These are phyloP conservation scores for Hericium coralloides DNA, from an alignment of 768 basidiomycete genomes.

Conservation along the genomic window DNA sequence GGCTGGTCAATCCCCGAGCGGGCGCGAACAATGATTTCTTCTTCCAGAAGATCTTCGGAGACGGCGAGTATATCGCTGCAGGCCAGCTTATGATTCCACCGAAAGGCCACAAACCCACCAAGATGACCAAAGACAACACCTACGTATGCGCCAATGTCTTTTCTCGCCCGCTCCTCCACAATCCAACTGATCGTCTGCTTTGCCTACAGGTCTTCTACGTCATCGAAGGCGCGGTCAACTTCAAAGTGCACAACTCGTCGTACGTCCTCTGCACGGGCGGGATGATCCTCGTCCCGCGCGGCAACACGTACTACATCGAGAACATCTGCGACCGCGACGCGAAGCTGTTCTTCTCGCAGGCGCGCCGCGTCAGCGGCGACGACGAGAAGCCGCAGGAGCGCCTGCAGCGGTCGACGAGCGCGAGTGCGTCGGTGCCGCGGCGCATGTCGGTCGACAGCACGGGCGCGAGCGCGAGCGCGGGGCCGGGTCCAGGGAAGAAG, in stretches of 20 bases:
- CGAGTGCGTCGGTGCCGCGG: constrained; percentile 5
- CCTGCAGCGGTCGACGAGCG: constrained; percentile 7
- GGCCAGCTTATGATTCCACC: constrained; percentile 82
- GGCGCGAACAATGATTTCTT: constrained; percentile 63
- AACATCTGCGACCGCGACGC: constrained; percentile 79
- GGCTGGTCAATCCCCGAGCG: constrained; percentile 51
- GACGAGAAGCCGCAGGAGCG: constrained; percentile 17
- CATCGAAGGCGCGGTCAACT: constrained; percentile 81
- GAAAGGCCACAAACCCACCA: constrained; percentile 73
- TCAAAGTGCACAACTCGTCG: constrained; percentile 72
- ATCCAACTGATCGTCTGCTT: background rate
- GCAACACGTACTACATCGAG: constrained; percentile 88
- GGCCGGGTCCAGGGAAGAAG: background rate
- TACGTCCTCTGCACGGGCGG: constrained; percentile 76
- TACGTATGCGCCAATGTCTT: constrained; percentile 48
- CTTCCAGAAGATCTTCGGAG: constrained; percentile 89
- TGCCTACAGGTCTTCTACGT: constrained; percentile 62
- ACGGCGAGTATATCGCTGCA: constrained; percentile 85
- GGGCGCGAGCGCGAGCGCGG: background rate
- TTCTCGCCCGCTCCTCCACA: background rate
- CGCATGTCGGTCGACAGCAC: constrained; percentile 9
- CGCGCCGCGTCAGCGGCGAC: constrained; percentile 39
- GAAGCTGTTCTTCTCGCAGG: constrained; percentile 88
- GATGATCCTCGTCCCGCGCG: constrained; percentile 86
- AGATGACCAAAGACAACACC: constrained; percentile 88